phyloP scores from a whole-genome alignment of 2,329 filamentous ascomycete genomes.

The Diplodia scrobiculata region DNA sequence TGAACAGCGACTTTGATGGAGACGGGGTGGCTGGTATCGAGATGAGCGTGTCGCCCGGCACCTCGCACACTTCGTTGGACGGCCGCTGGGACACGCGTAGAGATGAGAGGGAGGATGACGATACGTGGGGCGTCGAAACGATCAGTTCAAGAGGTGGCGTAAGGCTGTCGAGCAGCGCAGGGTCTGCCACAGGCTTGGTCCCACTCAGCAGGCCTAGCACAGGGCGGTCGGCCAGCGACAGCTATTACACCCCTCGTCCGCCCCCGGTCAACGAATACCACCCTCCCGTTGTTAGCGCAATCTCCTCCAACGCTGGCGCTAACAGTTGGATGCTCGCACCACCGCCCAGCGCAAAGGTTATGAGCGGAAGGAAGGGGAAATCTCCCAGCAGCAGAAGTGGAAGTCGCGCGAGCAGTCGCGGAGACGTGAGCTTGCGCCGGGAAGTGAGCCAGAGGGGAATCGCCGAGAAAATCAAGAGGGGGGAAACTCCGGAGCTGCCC shows the following conservation, averaged over 20 bases:
- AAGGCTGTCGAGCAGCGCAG: conserved; percentile 43
- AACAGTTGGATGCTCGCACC: conserved; percentile 92
- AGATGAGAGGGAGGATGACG: conserved; percentile 86
- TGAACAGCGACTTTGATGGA: conserved; percentile 42
- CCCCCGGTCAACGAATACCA: conserved; percentile 85
- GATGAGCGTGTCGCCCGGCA: conserved; percentile 29
- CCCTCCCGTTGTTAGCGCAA: conserved; percentile 78
- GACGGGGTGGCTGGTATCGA: conserved; percentile 31
- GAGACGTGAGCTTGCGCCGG: conserved; percentile 43
- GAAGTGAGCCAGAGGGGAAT: conserved; percentile 46
- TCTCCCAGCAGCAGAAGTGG: conserved; percentile 60
- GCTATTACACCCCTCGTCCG: conserved; percentile 49
- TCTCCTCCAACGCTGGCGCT: conserved; percentile 67
- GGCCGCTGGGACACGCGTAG: conserved; percentile 73
- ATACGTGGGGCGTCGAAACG: conserved; percentile 69
- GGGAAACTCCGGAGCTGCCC: conserved; percentile 42
- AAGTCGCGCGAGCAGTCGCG: conserved; percentile 47
- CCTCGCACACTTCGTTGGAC: conserved; percentile 43
- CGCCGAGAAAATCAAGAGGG: conserved; percentile 42
- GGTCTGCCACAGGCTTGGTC: conserved; percentile 40
- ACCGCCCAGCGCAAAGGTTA: conserved; percentile 83
- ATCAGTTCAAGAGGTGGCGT: conserved; percentile 49
- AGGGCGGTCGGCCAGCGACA: conserved; percentile 36
- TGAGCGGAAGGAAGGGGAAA: conserved; percentile 76
- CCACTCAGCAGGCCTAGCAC: conserved; percentile 39